phyloP scores from a whole-genome alignment of 176 grass and related monocot species.

The Bothriochloa decipiens region DNA sequence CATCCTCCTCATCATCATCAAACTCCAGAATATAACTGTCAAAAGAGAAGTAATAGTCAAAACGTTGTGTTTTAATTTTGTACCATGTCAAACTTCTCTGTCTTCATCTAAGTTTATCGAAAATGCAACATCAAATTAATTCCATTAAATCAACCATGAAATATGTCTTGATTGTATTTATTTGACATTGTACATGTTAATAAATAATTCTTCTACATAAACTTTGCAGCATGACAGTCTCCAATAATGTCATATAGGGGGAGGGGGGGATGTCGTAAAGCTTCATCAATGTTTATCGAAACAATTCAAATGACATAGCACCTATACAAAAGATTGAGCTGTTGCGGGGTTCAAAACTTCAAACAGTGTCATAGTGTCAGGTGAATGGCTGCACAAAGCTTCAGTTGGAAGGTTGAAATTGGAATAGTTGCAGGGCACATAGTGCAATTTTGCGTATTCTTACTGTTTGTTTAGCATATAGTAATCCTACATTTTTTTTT shows the following conservation, averaged over 20 bases:
- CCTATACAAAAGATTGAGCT: neutral
- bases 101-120: neutral
- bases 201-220: neutral
- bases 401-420: neutral
- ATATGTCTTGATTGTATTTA: neutral
- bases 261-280: neutral
- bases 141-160: neutral
- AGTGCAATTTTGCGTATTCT: too few species aligned
- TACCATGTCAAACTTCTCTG: neutral
- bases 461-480: neutral
- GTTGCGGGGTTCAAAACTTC: neutral
- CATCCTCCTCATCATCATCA: conserved; percentile 97
- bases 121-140: neutral
- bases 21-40: conserved; percentile 83
- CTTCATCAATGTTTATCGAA: neutral
- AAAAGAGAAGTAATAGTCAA: conserved; percentile 31
- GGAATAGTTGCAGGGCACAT: neutral
- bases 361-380: neutral
- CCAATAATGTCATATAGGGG: too few species aligned
- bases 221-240: too few species aligned
- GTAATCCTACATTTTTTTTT: neutral
- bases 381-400: neutral
- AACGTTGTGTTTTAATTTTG: neutral
- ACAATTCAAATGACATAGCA: neutral
- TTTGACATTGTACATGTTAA: neutral